Evolutionary conservation across 345 rosid genomes (phyloP).

Genomic region (Pugionium dolabratum): DNA sequence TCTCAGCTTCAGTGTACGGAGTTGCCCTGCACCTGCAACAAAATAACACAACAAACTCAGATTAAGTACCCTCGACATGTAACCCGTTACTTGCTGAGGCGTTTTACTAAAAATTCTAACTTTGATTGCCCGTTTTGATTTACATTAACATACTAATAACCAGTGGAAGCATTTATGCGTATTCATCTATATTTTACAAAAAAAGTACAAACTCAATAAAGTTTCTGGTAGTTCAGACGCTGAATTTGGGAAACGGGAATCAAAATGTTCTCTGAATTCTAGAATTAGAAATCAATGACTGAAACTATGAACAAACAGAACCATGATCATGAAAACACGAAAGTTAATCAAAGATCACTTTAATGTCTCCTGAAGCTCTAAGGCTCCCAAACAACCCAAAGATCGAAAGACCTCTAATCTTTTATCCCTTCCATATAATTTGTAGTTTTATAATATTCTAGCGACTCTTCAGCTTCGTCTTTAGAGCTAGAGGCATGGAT

Average conservation of each 20-base stretch:
- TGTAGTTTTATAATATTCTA: not conserved
- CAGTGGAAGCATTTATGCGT: too few species aligned
- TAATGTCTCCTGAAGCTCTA: too few species aligned
- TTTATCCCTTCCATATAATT: not conserved
- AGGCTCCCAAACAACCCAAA: conserved; percentile 1
- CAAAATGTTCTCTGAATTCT: too few species aligned
- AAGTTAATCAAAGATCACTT: not conserved
- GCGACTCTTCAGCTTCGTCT: conserved; percentile 4
- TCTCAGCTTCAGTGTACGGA: conserved; percentile 90
- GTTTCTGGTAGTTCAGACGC: not conserved
- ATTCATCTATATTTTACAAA: not conserved
- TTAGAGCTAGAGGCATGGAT: not conserved
- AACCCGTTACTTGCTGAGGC: not conserved
- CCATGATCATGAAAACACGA: too few species aligned
- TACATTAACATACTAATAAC: conserved; percentile 1
- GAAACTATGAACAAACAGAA: too few species aligned
- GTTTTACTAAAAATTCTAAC: not conserved
- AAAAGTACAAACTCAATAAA: not conserved
- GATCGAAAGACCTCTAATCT: not conserved
- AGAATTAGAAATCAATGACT: too few species aligned
- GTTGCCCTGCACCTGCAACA: conserved; percentile 58
- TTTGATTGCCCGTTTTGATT: not conserved
- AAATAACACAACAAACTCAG: conserved; percentile 12
- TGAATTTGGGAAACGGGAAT: not conserved
- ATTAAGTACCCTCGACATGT: not conserved